Percentiles rank a stretch among this genome's conserved stretches.
Evolutionary conservation across 2,329 filamentous ascomycete species (phyloP).

Genomic region (Dothideomycetes sp.): DNA sequence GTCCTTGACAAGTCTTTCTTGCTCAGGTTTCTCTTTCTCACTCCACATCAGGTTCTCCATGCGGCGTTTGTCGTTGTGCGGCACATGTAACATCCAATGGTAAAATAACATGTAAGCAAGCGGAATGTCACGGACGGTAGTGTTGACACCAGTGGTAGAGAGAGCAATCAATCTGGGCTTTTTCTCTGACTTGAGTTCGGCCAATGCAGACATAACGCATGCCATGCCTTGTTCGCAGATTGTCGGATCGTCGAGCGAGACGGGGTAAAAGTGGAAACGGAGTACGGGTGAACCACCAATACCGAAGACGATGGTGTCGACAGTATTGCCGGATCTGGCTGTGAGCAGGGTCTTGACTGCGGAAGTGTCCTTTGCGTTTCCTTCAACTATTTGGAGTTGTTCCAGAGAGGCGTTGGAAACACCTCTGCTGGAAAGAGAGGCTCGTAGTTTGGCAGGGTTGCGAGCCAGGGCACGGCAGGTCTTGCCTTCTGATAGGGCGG

Average conservation of each 20-base stretch:
- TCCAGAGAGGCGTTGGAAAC: constrained; percentile 29
- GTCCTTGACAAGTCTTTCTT: constrained; percentile 19
- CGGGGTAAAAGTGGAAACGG: constrained; percentile 21
- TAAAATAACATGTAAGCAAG: constrained; percentile 27
- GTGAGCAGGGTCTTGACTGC: constrained; percentile 34
- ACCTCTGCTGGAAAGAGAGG: constrained; percentile 33
- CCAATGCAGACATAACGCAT: constrained; percentile 26
- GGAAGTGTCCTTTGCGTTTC: constrained; percentile 36
- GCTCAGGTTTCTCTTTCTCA: constrained; percentile 18
- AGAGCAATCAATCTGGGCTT: constrained; percentile 27
- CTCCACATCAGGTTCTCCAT: constrained; percentile 27
- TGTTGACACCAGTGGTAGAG: constrained; percentile 31
- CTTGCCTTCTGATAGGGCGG: constrained; percentile 37
- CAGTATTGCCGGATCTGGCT: constrained; percentile 22
- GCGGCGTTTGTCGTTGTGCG: constrained; percentile 33
- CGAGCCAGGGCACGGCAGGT: constrained; percentile 41
- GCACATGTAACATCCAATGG: constrained; percentile 25
- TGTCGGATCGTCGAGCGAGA: constrained; percentile 26
- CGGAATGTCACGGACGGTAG: constrained; percentile 29
- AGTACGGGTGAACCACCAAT: constrained; percentile 32
- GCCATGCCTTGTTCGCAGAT: constrained; percentile 28
- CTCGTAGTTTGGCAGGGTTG: constrained; percentile 40
- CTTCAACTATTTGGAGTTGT: constrained; percentile 37
- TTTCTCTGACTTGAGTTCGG: constrained; percentile 14
- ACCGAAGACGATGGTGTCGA: constrained; percentile 39